These are phyloP conservation scores for Schizonepeta tenuifolia DNA, from an alignment of 257 asterid genomes.

Conservation along the genomic window DNA sequence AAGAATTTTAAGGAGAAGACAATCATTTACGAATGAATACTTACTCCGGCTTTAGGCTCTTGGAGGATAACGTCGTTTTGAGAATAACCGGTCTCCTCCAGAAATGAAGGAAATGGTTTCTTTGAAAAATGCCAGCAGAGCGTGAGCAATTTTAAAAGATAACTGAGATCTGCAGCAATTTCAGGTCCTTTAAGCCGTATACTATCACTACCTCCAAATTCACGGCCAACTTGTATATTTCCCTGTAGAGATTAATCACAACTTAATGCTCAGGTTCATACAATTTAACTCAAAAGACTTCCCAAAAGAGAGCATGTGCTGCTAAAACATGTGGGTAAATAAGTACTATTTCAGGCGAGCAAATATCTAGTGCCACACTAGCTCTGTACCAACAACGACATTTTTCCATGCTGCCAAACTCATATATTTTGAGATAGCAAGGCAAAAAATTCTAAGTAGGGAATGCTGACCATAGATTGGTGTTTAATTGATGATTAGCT, in stretches of 20 bases:
- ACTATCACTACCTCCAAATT: constrained; percentile 86
- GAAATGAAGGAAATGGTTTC: constrained; percentile 77
- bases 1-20: constrained; percentile 16
- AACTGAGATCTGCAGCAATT: constrained; percentile 72
- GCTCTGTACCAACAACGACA: neutral
- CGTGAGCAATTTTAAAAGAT: constrained; percentile 79
- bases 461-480: neutral
- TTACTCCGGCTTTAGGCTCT: constrained; percentile 99
- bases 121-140: constrained; percentile 98
- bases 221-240: constrained; percentile 66
- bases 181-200: constrained; percentile 76
- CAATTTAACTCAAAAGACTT: neutral
- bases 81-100: constrained; percentile 91
- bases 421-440: neutral
- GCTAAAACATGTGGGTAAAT: constrained; percentile 2
- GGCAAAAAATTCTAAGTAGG: constrained; percentile 8
- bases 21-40: constrained; percentile 36
- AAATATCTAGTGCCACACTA: neutral
- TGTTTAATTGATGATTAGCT: neutral
- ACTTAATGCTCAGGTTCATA: constrained; percentile 25
- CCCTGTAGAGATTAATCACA: constrained; percentile 62
- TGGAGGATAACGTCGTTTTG: constrained; percentile 87
- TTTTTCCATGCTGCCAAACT: neutral
- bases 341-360: constrained; percentile 14
- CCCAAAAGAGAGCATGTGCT: neutral